A percentile compares a stretch with the other conserved stretches of the same genome.
Evolutionary conservation across 331 rosid species (phyloP).

Genomic region (Quercus tomentella): DNA sequence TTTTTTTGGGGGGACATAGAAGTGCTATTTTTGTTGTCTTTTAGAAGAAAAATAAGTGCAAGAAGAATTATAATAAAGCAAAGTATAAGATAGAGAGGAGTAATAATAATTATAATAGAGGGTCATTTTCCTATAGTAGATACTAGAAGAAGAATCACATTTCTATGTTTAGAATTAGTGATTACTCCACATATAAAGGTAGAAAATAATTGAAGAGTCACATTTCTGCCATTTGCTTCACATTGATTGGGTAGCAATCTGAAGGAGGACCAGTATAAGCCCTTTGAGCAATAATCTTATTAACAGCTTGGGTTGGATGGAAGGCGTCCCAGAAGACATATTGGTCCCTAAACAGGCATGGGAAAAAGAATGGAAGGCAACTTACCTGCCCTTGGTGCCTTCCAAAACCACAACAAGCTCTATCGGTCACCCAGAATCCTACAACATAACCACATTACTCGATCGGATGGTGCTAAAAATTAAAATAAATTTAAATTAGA

Average conservation of each 20-base stretch:
- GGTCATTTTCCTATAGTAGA: no score
- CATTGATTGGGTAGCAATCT: slow-evolving; percentile 23
- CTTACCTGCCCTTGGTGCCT: slow-evolving; percentile 1
- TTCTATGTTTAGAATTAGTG: no score
- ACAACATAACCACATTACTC: not conserved
- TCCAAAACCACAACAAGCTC: slow-evolving; percentile 25
- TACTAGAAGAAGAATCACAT: no score
- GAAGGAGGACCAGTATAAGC: slow-evolving; percentile 16
- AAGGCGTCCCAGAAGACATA: slow-evolving; percentile 38
- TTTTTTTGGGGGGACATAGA: no score
- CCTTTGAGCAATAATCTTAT: slow-evolving; percentile 10
- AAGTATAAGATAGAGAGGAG: no score
- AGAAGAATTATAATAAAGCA: no score
- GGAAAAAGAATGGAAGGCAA: slow-evolving; percentile 11
- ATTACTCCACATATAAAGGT: no score
- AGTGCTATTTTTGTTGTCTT: no score
- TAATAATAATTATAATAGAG: no score
- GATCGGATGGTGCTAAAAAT: no score
- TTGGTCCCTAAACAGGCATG: slow-evolving; percentile 21
- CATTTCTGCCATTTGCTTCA: slow-evolving; percentile 23
- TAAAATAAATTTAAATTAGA: no score
- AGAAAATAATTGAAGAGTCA: not conserved
- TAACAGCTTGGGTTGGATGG: slow-evolving; percentile 23
- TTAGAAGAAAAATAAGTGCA: no score
- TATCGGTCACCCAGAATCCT: slow-evolving; percentile 19